These are phyloP conservation scores for Sesbania bispinosa DNA, from an alignment of 306 rosid genomes.

Conservation along the genomic window DNA sequence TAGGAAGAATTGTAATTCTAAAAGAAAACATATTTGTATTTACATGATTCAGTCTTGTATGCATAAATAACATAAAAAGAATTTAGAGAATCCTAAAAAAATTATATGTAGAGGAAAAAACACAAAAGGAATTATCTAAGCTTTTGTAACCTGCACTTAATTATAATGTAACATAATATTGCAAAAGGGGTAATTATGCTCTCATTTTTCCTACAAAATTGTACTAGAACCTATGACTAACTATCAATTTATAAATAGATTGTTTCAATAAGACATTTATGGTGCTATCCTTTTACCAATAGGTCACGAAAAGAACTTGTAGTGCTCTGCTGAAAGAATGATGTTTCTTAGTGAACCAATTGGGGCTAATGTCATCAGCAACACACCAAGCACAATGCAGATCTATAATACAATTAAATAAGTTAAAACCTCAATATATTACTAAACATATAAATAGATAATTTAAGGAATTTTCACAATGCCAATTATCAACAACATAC, in stretches of 20 bases:
- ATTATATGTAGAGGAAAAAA: background rate
- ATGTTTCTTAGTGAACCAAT: conserved; percentile 65
- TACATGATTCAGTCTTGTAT: background rate
- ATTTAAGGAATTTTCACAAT: background rate
- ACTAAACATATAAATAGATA: background rate
- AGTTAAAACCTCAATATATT: background rate
- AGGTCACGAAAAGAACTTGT: conserved; percentile 66
- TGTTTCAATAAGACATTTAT: background rate
- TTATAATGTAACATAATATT: background rate
- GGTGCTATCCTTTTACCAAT: background rate
- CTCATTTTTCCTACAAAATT: background rate
- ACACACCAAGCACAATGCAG: conserved; percentile 63
- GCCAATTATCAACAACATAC: conserved; percentile 30
- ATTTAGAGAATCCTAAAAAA: background rate
- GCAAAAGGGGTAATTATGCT: background rate
- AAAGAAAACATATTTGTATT: background rate
- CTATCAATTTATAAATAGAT: background rate
- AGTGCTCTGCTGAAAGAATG: conserved; percentile 43
- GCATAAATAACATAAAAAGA: background rate
- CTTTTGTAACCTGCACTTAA: background rate
- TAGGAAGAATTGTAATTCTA: background rate
- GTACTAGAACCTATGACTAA: background rate
- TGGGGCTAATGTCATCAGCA: conserved; percentile 68
- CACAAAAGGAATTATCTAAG: background rate
- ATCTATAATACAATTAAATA: conserved; percentile 31